These are phyloP conservation scores for Geranomyces michiganensis DNA, from an alignment of 192 early-diverging fungal genomes.

Conservation along the genomic window DNA sequence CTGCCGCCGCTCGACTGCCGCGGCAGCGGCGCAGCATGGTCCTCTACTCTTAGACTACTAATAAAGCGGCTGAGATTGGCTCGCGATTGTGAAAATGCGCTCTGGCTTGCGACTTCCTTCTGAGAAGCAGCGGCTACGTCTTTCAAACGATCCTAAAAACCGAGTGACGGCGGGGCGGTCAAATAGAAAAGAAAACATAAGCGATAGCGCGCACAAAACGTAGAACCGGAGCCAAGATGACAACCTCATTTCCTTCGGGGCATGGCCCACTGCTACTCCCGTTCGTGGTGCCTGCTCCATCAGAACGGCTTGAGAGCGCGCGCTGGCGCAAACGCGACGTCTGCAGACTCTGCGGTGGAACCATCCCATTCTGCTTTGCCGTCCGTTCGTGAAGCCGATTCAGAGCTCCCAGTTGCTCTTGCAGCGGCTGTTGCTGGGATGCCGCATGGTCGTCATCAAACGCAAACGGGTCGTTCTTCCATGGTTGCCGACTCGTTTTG, in stretches of 20 bases:
- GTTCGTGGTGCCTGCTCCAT: neutral
- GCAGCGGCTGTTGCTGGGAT: neutral
- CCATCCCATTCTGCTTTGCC: neutral
- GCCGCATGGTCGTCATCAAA: neutral
- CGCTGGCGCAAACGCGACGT: conserved; percentile 1
- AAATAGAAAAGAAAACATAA: neutral
- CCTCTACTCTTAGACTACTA: neutral
- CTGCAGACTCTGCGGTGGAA: neutral
- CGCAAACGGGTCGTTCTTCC: neutral
- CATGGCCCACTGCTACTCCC: neutral
- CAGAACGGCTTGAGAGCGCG: neutral
- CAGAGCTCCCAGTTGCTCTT: neutral
- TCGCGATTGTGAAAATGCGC: neutral
- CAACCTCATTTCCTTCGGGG: too few species aligned
- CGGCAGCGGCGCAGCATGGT: neutral
- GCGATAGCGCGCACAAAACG: too few species aligned
- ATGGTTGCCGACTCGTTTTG: neutral
- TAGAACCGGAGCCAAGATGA: too few species aligned
- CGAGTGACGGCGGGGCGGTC: too few species aligned
- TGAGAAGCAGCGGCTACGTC: neutral
- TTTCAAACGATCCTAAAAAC: neutral
- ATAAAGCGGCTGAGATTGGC: neutral
- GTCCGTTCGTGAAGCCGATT: conserved; percentile 12
- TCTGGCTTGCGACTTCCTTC: neutral
- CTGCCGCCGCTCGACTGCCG: too few species aligned